Evolutionary conservation across 1,284 basidiomycete species (phyloP), one percentile per base, ranked within the genome.

Genomic region (Malassezia vespertilionis): DNA sequence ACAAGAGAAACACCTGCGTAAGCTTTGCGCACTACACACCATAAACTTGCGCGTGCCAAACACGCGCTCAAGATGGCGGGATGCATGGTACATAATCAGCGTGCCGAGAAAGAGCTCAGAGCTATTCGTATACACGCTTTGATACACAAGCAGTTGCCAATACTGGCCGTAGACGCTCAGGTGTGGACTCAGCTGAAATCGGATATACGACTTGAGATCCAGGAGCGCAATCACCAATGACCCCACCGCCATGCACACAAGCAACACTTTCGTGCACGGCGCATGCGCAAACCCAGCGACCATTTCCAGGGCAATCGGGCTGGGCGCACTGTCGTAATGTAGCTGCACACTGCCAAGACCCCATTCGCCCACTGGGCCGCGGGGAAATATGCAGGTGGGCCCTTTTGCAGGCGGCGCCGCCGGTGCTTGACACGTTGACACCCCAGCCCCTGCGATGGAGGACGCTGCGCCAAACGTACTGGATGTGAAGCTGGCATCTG

Each of bases 271-370:
- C 5, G 47, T 42, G 20, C 39, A 24, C 15, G 48, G 43, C 20
- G 48, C 41, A 22, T 51, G 32, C 22, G 48, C 48, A 18, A 51
- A 45, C n/a, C 48, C 48, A 5, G 32, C 27, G 10, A 44, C 48
- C 37, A 45, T 45, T 24, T n/a, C n/a, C n/a, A n/a, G n/a, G n/a
- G n/a, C n/a, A n/a, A n/a, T n/a, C n/a, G n/a, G n/a, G n/a, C n/a
- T n/a, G n/a, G n/a, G n/a, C n/a, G n/a, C n/a, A n/a, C n/a, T n/a
- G n/a, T 9, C 28, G 10, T 30, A 30, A 20, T 11, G 33, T 11
- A n/a, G n/a, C n/a, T n/a, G n/a, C n/a, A n/a, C n/a, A n/a, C n/a
- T n/a, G n/a, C n/a, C n/a, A n/a, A n/a, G n/a, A n/a, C n/a, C n/a
- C n/a, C n/a, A n/a, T n/a, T n/a, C n/a, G n/a, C n/a, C n/a, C n/a